Conservation (phyloP, 345 rosid species). For the Syzygium oleosum region DNA sequence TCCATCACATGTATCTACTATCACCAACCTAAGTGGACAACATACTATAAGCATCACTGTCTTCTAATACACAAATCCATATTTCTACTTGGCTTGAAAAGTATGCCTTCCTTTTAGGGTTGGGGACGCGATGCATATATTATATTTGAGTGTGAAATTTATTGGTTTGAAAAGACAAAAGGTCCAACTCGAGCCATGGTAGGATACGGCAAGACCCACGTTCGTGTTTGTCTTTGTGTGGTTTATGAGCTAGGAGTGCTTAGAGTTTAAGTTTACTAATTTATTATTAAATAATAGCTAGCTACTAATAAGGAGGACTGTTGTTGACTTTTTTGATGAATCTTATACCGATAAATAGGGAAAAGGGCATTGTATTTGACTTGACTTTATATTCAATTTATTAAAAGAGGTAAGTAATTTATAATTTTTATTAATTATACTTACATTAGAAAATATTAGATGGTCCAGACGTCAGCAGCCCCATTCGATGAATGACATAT, state of each 20-base stretch:
- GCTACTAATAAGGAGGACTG: not conserved
- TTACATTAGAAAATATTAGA: no score
- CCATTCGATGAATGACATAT: no score
- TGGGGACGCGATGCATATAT: not conserved
- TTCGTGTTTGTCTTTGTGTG: not conserved
- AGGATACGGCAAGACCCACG: not conserved
- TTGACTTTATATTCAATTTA: no score
- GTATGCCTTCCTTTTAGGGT: not conserved
- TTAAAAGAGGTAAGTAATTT: no score
- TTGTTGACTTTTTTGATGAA: no score
- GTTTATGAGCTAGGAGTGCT: not conserved
- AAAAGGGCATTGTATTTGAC: no score
- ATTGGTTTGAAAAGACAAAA: not conserved
- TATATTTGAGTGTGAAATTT: not conserved
- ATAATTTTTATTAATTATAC: no score
- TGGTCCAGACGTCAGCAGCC: no score
- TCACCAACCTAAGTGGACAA: not conserved
- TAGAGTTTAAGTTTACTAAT: not conserved
- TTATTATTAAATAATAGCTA: not conserved
- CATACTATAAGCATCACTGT: not conserved
- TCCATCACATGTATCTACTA: not conserved
- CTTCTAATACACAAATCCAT: not conserved
- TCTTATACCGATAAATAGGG: no score
- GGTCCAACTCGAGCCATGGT: not conserved
- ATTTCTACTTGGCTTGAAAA: not conserved